phyloP scores from a whole-genome alignment of 768 basidiomycete species.

The Russula vinacea region DNA sequence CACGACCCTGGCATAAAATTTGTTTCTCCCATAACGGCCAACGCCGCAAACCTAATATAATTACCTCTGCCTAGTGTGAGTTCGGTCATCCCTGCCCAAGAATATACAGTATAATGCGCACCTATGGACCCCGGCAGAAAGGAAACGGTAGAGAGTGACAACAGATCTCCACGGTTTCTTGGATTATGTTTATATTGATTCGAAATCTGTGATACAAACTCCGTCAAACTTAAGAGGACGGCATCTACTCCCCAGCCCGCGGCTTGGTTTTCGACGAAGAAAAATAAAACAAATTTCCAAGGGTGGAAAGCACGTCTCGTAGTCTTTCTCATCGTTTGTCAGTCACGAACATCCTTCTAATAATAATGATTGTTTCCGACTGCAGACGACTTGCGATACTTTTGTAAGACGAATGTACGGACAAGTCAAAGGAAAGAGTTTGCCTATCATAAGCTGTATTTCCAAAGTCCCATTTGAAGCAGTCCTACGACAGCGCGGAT shows the following conservation, averaged over 20 bases:
- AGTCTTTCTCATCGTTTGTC: background rate
- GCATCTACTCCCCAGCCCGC: background rate
- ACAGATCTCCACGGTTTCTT: too few species aligned
- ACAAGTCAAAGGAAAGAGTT: background rate
- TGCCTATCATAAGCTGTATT: slow-evolving; percentile 35
- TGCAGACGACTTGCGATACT: background rate
- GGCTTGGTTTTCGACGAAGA: background rate
- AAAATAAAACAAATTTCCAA: background rate
- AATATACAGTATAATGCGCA: too few species aligned
- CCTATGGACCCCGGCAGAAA: too few species aligned
- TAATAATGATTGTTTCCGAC: background rate
- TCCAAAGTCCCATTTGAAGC: slow-evolving; percentile 69
- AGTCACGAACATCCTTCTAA: background rate
- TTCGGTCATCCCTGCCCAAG: too few species aligned
- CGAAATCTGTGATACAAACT: background rate
- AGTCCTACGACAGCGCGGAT: slow-evolving; percentile 46
- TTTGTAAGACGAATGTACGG: background rate
- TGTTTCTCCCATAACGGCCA: too few species aligned
- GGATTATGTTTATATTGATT: too few species aligned
- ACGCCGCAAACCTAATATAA: too few species aligned
- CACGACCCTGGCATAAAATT: too few species aligned
- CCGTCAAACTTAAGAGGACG: background rate
- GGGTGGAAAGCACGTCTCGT: background rate
- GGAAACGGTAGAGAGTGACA: too few species aligned
- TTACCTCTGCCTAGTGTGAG: too few species aligned